Evolutionary conservation across 2,329 filamentous ascomycete genomes (phyloP).

Genomic region (Calonectria multiphialidica): DNA sequence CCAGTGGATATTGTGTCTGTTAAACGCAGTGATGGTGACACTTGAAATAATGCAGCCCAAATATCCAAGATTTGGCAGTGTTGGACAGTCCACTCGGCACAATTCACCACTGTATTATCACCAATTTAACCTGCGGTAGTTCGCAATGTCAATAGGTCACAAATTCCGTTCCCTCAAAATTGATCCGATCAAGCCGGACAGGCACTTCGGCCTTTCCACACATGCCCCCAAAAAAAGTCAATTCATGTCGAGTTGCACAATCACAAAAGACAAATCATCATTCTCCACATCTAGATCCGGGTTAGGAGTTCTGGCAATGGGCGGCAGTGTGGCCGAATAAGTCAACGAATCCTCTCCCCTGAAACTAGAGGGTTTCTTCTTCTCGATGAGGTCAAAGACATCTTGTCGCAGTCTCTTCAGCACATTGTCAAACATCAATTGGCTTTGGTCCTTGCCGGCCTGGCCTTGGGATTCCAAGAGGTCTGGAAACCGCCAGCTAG

Average conservation of each 20-base stretch:
- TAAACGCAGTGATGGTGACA: background rate
- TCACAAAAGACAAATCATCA: background rate
- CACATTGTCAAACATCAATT: conserved; percentile 20
- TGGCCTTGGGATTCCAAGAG: conserved; percentile 24
- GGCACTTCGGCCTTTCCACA: background rate
- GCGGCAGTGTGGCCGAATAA: conserved; percentile 58
- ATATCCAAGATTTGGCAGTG: background rate
- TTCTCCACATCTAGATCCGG: background rate
- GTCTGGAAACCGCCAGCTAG: conserved; percentile 48
- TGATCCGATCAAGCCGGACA: background rate
- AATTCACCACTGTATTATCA: background rate
- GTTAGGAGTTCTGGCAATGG: conserved; percentile 33
- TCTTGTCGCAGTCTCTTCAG: conserved; percentile 22
- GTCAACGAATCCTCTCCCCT: conserved; percentile 28
- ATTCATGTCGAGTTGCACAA: background rate
- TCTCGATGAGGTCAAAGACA: conserved; percentile 23
- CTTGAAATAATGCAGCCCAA: too few species aligned
- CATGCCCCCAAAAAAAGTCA: background rate
- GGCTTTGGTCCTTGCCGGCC: background rate
- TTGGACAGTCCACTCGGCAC: too few species aligned
- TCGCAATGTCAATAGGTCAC: background rate
- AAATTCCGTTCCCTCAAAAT: too few species aligned
- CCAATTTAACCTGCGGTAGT: background rate
- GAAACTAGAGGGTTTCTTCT: conserved; percentile 17
- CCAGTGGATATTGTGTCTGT: background rate